These are phyloP conservation scores for Haplosporangium sp. DNA, from an alignment of 371 early-diverging fungal genomes.

Conservation along the genomic window DNA sequence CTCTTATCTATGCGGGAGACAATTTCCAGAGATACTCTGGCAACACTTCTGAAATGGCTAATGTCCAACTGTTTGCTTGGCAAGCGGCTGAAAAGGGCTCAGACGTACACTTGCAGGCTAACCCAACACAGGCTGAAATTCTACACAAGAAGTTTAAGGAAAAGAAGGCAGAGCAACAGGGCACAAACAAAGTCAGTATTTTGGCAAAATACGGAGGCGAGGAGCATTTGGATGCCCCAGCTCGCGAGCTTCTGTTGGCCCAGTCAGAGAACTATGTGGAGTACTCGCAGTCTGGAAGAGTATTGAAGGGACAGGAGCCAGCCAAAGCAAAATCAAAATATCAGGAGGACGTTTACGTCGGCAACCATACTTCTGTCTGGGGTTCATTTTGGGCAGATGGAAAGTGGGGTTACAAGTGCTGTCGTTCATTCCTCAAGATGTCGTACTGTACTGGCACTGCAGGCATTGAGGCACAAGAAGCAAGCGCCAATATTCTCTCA, in stretches of 20 bases:
- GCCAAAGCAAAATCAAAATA: slow-evolving; percentile 86
- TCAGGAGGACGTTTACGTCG: slow-evolving; percentile 87
- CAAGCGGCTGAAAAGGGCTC: slow-evolving; percentile 89
- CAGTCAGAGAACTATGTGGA: slow-evolving; percentile 96
- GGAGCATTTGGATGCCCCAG: slow-evolving; percentile 91
- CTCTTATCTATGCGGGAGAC: slow-evolving; percentile 84
- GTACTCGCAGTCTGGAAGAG: slow-evolving; percentile 93
- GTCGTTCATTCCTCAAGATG: slow-evolving; percentile 78
- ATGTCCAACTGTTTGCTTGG: slow-evolving; percentile 94
- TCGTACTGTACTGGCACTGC: slow-evolving; percentile 88
- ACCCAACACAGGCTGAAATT: slow-evolving; percentile 94
- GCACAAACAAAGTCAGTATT: slow-evolving; percentile 78
- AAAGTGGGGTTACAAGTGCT: slow-evolving; percentile 97
- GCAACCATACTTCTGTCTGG: slow-evolving; percentile 93
- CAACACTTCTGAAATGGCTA: slow-evolving; percentile 83
- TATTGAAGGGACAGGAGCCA: slow-evolving; percentile 88
- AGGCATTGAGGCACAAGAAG: slow-evolving; percentile 76
- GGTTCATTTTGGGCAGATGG: slow-evolving; percentile 97
- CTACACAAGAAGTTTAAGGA: slow-evolving; percentile 87
- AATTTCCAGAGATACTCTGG: slow-evolving; percentile 93
- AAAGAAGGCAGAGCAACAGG: slow-evolving; percentile 84
- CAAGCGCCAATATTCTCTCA: slow-evolving; percentile 25
- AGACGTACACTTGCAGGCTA: slow-evolving; percentile 90
- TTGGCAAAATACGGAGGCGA: slow-evolving; percentile 94
- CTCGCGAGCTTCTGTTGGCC: slow-evolving; percentile 86